These are phyloP conservation scores for Trichophyton verrucosum DNA, from an alignment of 2,329 filamentous ascomycete species.

Conservation along the genomic window DNA sequence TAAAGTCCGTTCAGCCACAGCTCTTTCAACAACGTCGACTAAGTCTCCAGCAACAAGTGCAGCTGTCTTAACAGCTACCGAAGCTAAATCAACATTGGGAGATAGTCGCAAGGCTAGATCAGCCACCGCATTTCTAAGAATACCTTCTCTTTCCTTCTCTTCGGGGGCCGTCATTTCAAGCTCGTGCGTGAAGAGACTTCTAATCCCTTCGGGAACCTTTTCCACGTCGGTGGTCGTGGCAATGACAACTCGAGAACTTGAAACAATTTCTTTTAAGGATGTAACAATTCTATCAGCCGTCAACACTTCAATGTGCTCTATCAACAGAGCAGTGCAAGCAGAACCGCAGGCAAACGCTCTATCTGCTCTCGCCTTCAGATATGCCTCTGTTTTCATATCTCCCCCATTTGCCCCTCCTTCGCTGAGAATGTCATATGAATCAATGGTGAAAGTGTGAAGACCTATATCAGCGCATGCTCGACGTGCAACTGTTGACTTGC, in stretches of 20 bases:
- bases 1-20: conserved; percentile 60
- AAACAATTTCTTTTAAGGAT: conserved; percentile 69
- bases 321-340: conserved; percentile 69
- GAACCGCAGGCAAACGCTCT: conserved; percentile 78
- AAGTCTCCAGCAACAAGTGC: conserved; percentile 89
- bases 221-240: conserved; percentile 93
- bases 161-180: conserved; percentile 88
- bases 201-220: conserved; percentile 79
- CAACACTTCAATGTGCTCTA: conserved; percentile 80
- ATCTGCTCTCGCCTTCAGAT: conserved; percentile 75
- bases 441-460: conserved; percentile 75
- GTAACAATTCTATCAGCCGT: conserved; percentile 82
- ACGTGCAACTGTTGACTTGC: conserved; percentile 68
- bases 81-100: conserved; percentile 67
- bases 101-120: conserved; percentile 66
- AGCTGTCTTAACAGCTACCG: conserved; percentile 86
- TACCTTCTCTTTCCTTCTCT: conserved; percentile 80
- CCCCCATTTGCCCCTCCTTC: conserved; percentile 75
- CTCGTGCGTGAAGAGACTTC: conserved; percentile 89
- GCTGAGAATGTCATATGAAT: conserved; percentile 88
- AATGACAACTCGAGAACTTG: conserved; percentile 69
- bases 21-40: conserved; percentile 86
- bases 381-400: conserved; percentile 88
- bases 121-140: conserved; percentile 65
- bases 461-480: conserved; percentile 79